Conservation (phyloP, 495 filamentous ascomycete species). For the Lentithecium fluviatile region DNA sequence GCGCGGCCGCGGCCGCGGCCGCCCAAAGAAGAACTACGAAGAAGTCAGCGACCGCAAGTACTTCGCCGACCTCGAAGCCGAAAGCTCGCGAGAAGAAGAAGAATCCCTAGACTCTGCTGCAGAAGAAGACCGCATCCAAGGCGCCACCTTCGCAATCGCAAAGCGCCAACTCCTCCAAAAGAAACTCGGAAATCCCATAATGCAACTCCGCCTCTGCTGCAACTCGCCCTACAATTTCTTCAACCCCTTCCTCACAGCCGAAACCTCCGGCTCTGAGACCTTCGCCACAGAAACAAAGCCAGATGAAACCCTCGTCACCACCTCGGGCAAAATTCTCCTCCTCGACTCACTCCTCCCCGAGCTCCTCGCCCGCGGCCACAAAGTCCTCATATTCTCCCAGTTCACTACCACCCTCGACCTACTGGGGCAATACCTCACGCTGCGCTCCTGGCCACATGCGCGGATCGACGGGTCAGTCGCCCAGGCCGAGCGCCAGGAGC, state of each 20-base stretch:
- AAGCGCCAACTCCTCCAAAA: slow-evolving; percentile 84
- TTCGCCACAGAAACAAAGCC: slow-evolving; percentile 46
- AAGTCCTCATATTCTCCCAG: slow-evolving; percentile 93
- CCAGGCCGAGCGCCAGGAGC: slow-evolving; percentile 72
- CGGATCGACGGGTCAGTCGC: slow-evolving; percentile 90
- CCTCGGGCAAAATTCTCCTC: slow-evolving; percentile 92
- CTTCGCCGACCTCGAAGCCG: slow-evolving; percentile 54
- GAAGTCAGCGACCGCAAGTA: slow-evolving; percentile 75
- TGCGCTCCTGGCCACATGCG: slow-evolving; percentile 76
- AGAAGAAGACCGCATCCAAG: slow-evolving; percentile 64
- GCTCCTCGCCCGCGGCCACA: slow-evolving; percentile 74
- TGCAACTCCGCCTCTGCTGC: slow-evolving; percentile 90
- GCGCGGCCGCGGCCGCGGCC: slow-evolving; percentile 51
- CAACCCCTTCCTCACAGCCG: slow-evolving; percentile 67
- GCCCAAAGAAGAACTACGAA: slow-evolving; percentile 62
- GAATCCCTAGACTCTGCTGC: slow-evolving; percentile 50
- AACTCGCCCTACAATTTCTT: slow-evolving; percentile 96
- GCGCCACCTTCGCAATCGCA: slow-evolving; percentile 73
- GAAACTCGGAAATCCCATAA: slow-evolving; percentile 90
- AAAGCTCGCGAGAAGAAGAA: slow-evolving; percentile 45
- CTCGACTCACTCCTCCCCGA: slow-evolving; percentile 80
- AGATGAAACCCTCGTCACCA: slow-evolving; percentile 77
- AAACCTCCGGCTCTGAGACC: slow-evolving; percentile 40
- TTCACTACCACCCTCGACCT: slow-evolving; percentile 94
- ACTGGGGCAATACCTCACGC: slow-evolving; percentile 75